Evolutionary conservation across 768 basidiomycete species (phyloP).

Genomic region (Podaxis sp.): DNA sequence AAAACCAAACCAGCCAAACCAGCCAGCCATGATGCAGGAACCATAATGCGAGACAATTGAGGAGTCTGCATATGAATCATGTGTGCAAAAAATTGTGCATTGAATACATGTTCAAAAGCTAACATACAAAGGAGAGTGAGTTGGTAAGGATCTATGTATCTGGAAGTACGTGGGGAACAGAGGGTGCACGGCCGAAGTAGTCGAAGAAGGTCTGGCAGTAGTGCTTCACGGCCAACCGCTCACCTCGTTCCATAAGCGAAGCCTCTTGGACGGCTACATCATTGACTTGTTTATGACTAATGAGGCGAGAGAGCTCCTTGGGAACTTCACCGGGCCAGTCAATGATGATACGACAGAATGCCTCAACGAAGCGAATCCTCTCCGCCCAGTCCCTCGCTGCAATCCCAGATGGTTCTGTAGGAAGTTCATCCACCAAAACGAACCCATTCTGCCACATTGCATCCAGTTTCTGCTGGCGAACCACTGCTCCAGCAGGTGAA

Average conservation of each 20-base stretch:
- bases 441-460: conserved; percentile 2
- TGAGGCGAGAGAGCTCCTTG: not conserved
- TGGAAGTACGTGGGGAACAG: not conserved
- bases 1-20: too few species aligned
- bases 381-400: conserved; percentile 3
- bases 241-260: not conserved
- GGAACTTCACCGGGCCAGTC: not conserved
- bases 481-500: not conserved
- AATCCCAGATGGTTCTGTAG: not conserved
- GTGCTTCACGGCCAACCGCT: not conserved
- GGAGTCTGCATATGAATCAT: too few species aligned
- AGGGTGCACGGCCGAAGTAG: not conserved
- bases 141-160: not conserved
- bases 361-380: conserved; percentile 5
- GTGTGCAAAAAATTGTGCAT: too few species aligned
- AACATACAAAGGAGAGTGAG: not conserved
- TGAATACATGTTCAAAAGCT: not conserved
- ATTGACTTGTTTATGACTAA: not conserved
- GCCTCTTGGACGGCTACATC: not conserved
- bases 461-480: not conserved
- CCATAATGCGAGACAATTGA: too few species aligned
- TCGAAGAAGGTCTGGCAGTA: not conserved
- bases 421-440: not conserved
- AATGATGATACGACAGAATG: conserved; percentile 1
- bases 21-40: too few species aligned